Base-by-base conservation (phyloP, 129 eudicot species). In the Centaurea solstitialis region DNA sequence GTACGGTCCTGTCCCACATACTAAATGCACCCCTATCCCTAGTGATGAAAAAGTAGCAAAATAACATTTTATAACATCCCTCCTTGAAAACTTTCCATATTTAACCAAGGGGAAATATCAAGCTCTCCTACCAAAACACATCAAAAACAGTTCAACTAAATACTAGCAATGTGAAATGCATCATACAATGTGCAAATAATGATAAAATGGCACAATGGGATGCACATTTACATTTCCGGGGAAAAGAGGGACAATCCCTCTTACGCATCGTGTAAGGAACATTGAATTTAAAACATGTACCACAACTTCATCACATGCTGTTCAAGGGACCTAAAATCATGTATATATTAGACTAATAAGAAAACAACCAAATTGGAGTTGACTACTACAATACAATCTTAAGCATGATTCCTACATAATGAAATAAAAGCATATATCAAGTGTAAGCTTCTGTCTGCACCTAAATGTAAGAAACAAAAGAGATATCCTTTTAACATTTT, bases 151-250 rank as follows among this genome's bases (percentile, higher is more conserved):
- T 17, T 28, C 18, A 7, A 9, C 8, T 9, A 74, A 26, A 50
- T n/a, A 50, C 38, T 10, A 68, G 75, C 81, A 28, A 17, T 43
- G 50, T 67, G 43, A 59, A 24, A 41, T 30, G 43, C 45, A 26
- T 23, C 73, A 77, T 40, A 65, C 66, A 43, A 39, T 66, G 68
- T 50, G 50, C n/a, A 50, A 70, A 37, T 18, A 20, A 33, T 35
- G 20, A 47, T 35, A 1, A 11, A 35, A 33, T 3, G 10, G 70
- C 79, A 75, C 35, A 18, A 30, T 4, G 33, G 50, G 33, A 78
- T 41, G 11, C 81, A 77, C 68, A 61, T 77, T 77, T 18, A 77
- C 68, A 61, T 77, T 77, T 18, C 26, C 40, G 66, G 8, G 20
- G 5, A 20, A 43, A 77, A 17, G 20, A 7, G 77, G 40, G 13